Percentiles rank a stretch among this genome's conserved stretches.
Evolutionary conservation across 176 grass and related monocot species (phyloP).

Genomic region (Aegilops speltoides): DNA sequence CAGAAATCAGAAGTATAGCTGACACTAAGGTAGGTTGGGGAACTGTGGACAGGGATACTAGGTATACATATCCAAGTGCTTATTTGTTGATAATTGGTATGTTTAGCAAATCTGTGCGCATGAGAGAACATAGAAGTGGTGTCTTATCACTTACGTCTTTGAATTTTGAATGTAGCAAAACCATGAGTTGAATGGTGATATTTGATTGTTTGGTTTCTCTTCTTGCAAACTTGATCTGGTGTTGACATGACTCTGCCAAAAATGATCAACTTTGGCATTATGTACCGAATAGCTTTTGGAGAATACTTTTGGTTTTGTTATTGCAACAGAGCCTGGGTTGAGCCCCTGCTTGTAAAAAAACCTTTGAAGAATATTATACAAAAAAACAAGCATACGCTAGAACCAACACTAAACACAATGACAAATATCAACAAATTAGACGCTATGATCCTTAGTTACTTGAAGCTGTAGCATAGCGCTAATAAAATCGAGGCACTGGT

Average conservation of each 20-base stretch:
- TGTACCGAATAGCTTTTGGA: background rate
- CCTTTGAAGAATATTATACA: background rate
- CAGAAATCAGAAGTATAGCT: background rate
- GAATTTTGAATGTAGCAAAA: background rate
- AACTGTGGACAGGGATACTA: background rate
- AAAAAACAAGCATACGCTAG: background rate
- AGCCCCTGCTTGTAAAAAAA: background rate
- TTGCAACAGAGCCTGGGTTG: background rate
- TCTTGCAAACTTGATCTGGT: background rate
- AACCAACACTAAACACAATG: background rate
- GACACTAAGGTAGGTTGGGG: background rate
- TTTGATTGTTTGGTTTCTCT: background rate
- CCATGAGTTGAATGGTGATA: background rate
- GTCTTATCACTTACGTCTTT: background rate
- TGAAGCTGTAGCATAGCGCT: background rate
- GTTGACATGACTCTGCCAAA: background rate
- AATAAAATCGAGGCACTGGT: background rate
- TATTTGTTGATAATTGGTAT: background rate
- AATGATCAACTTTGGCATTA: background rate
- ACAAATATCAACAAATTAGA: background rate
- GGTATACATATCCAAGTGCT: background rate
- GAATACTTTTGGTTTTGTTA: background rate
- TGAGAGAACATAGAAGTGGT: background rate
- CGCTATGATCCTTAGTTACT: background rate
- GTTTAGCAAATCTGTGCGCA: background rate